These are phyloP conservation scores for Magnolia kwangsiensis DNA, from an alignment of 164 flowering plant genomes.

Conservation along the genomic window DNA sequence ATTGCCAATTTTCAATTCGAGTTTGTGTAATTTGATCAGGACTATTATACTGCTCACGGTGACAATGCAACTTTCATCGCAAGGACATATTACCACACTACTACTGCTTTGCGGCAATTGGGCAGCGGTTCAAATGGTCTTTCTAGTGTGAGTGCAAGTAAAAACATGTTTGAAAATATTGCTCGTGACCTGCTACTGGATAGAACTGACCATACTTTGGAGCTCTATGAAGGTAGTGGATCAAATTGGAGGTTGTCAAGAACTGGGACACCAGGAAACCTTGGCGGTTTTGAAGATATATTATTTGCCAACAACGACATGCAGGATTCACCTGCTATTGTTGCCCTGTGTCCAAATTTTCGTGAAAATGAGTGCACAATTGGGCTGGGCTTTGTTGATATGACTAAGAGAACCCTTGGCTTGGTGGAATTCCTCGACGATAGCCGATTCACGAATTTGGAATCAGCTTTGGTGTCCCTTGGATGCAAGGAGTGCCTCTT, in stretches of 20 bases:
- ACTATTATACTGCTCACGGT: constrained; percentile 92
- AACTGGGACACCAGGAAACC: constrained; percentile 89
- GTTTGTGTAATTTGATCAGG: constrained; percentile 38
- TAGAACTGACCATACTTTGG: constrained; percentile 83
- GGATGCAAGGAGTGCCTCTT: constrained; percentile 93
- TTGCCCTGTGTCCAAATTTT: constrained; percentile 52
- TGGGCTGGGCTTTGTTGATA: constrained; percentile 74
- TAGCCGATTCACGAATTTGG: constrained; percentile 88
- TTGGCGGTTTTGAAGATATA: constrained; percentile 89
- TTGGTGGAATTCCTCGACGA: constrained; percentile 92
- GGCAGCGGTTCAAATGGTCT: constrained; percentile 73
- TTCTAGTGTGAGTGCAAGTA: constrained; percentile 81
- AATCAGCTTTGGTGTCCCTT: constrained; percentile 84
- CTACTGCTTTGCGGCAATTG: constrained; percentile 78
- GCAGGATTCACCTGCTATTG: constrained; percentile 86
- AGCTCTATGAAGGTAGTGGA: constrained; percentile 96
- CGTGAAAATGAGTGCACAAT: constrained; percentile 69
- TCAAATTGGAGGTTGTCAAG: constrained; percentile 84
- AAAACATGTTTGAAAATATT: constrained; percentile 92
- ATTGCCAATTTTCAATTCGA: neutral
- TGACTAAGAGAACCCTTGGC: constrained; percentile 75
- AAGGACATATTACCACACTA: constrained; percentile 82
- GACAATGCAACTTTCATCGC: constrained; percentile 90
- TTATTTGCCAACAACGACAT: constrained; percentile 94
- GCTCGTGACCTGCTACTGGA: constrained; percentile 88